A percentile compares a stretch with the other conserved stretches of the same genome.
Conservation (phyloP, 1,284 basidiomycete genomes). For the Pascua sp. region DNA sequence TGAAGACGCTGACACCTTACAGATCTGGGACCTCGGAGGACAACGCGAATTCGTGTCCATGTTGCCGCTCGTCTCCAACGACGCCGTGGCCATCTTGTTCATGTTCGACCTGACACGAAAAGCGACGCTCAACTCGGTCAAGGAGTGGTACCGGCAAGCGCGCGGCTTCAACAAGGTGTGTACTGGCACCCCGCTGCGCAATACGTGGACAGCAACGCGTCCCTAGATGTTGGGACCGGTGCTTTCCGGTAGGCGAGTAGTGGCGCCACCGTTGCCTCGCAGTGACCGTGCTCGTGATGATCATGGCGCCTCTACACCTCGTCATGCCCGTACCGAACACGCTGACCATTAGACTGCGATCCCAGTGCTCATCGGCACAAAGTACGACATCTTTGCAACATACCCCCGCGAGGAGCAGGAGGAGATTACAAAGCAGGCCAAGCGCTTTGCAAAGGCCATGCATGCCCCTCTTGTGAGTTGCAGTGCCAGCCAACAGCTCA, state of each 20-base stretch:
- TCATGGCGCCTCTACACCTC: too few relatives aligned
- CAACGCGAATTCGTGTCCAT: slow-evolving; percentile 98
- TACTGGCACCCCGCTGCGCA: slow-evolving; percentile 11
- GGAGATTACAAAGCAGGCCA: slow-evolving; percentile 97
- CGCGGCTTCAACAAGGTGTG: slow-evolving; percentile 94
- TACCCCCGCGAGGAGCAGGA: slow-evolving; percentile 96
- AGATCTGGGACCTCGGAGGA: slow-evolving; percentile 96
- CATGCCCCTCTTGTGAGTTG: slow-evolving; percentile 71
- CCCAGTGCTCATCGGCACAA: slow-evolving; percentile 93
- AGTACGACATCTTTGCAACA: slow-evolving; percentile 95
- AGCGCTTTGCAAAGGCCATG: slow-evolving; percentile 96
- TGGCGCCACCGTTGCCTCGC: neutral
- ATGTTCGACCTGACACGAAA: slow-evolving; percentile 99
- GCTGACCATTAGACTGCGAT: slow-evolving; percentile 70
- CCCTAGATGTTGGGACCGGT: neutral
- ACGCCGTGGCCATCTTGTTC: slow-evolving; percentile 96
- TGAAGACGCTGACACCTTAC: slow-evolving; percentile 1
- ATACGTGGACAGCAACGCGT: neutral
- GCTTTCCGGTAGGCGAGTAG: too few relatives aligned
- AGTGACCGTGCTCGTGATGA: too few relatives aligned
- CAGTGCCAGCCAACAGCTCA: neutral
- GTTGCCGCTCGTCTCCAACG: slow-evolving; percentile 96
- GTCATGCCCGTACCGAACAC: neutral
- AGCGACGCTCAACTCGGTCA: slow-evolving; percentile 93
- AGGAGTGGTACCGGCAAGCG: slow-evolving; percentile 99